Evolutionary conservation across 1,284 basidiomycete genomes (phyloP).

Genomic region (Limonomyces culmigenus): DNA sequence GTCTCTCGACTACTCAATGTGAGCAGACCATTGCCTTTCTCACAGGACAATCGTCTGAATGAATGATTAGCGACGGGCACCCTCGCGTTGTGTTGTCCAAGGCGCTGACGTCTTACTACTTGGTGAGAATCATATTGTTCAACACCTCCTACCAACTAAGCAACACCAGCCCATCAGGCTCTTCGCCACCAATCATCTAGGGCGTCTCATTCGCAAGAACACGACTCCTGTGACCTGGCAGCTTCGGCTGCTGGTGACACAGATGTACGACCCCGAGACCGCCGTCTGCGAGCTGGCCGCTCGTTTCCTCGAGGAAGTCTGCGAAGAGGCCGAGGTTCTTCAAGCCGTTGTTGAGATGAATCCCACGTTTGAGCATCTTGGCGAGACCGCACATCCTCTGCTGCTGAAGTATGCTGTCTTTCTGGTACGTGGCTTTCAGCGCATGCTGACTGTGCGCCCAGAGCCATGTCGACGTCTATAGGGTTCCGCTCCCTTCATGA

Average conservation of each 20-base stretch:
- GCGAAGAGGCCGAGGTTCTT: constrained; percentile 68
- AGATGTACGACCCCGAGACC: constrained; percentile 83
- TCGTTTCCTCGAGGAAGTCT: constrained; percentile 78
- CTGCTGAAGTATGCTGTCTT: constrained; percentile 56
- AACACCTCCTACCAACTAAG: no score
- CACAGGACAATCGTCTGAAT: constrained; percentile 1
- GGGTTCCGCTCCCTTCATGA: constrained; percentile 89
- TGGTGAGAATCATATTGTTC: constrained; percentile 24
- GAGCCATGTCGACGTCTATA: constrained; percentile 88
- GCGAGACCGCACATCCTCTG: constrained; percentile 80
- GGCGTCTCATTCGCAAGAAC: constrained; percentile 55
- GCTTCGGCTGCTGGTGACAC: constrained; percentile 78
- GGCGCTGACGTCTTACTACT: constrained; percentile 82
- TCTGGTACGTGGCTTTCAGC: no score
- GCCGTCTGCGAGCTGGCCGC: constrained; percentile 88
- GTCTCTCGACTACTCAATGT: constrained; percentile 84
- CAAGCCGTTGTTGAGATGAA: constrained; percentile 90
- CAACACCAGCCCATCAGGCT: constrained; percentile 76
- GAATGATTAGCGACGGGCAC: constrained; percentile 66
- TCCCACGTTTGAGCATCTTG: constrained; percentile 88
- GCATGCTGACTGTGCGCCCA: no score
- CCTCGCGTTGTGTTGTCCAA: constrained; percentile 84
- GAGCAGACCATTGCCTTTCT: constrained; percentile 13
- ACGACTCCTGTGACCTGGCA: constrained; percentile 66
- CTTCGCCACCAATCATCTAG: constrained; percentile 80